A percentile compares a stretch with the other conserved stretches of the same genome.
These are phyloP conservation scores for Lentinula novae-zelandiae DNA, from an alignment of 1,284 basidiomycete genomes.

Conservation along the genomic window DNA sequence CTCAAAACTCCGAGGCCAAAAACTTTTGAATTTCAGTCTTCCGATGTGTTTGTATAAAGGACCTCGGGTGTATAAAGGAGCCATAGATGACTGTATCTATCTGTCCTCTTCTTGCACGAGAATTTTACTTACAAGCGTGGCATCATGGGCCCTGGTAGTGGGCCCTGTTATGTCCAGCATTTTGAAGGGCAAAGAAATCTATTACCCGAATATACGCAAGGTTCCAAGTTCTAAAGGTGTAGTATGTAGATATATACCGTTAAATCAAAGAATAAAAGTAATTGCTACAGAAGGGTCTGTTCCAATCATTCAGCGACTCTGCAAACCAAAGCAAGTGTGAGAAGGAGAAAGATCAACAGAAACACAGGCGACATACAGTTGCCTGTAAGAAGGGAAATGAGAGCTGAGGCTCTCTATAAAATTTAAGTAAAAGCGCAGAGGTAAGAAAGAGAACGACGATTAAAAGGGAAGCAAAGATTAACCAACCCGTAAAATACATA, in stretches of 20 bases:
- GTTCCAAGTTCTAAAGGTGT: slow-evolving; percentile 5
- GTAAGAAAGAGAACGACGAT: slow-evolving; percentile 6
- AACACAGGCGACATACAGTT: neutral
- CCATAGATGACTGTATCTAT: too few species aligned
- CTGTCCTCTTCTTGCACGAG: too few species aligned
- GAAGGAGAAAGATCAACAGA: neutral
- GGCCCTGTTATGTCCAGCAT: too few species aligned
- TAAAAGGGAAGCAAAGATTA: slow-evolving; percentile 2
- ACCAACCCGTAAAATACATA: neutral
- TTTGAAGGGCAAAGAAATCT: neutral
- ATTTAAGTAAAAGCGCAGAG: slow-evolving; percentile 1
- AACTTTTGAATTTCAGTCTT: too few species aligned
- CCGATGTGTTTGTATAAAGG: too few species aligned
- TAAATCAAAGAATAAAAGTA: slow-evolving; percentile 12
- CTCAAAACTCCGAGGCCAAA: too few species aligned
- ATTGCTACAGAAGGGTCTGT: slow-evolving; percentile 13
- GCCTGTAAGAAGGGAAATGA: neutral
- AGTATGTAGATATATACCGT: slow-evolving; percentile 2
- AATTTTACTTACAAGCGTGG: too few species aligned
- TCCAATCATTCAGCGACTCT: slow-evolving; percentile 9
- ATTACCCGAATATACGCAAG: neutral
- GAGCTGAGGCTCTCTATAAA: slow-evolving; percentile 7
- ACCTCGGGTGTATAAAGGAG: too few species aligned
- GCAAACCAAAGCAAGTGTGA: slow-evolving; percentile 4
- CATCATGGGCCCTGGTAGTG: too few species aligned